These are phyloP conservation scores for Voacanga thouarsii DNA, from an alignment of 257 asterid species.

Conservation along the genomic window DNA sequence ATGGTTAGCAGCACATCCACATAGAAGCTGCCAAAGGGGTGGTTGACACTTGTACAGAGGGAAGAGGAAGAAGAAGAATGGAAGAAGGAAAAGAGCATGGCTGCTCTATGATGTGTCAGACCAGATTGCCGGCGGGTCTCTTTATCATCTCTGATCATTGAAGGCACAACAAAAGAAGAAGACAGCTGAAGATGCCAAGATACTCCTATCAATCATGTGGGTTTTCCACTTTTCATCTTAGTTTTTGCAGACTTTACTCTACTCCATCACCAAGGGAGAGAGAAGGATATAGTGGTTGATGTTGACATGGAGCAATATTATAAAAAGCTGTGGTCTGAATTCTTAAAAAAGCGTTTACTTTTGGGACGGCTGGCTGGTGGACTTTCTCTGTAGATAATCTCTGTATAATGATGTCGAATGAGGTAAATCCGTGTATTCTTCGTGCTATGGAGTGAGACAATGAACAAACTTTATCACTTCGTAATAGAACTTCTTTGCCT, in stretches of 20 bases:
- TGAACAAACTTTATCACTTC: constrained; percentile 8
- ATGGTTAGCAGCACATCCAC: constrained; percentile 25
- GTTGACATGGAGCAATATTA: constrained; percentile 73
- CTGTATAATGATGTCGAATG: constrained; percentile 17
- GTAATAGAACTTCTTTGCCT: constrained; percentile 6
- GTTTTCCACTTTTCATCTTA: constrained; percentile 34
- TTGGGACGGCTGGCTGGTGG: constrained; percentile 73
- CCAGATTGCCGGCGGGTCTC: constrained; percentile 29
- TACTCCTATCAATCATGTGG: constrained; percentile 51
- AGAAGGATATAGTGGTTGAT: constrained; percentile 54
- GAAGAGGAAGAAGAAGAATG: constrained; percentile 22
- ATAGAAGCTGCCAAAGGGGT: constrained; percentile 15
- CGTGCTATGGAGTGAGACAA: constrained; percentile 27
- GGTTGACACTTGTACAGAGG: constrained; percentile 15
- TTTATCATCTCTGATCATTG: constrained; percentile 42
- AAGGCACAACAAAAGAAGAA: constrained; percentile 22
- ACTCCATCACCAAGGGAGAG: constrained; percentile 25
- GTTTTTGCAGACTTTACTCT: constrained; percentile 52
- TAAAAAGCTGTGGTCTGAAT: constrained; percentile 54
- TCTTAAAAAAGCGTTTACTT: constrained; percentile 80
- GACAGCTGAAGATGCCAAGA: constrained; percentile 40
- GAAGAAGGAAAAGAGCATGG: constrained; percentile 47
- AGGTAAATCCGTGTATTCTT: constrained; percentile 39
- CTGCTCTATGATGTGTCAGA: constrained; percentile 28
- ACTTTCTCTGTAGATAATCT: constrained; percentile 39